Base-by-base conservation (phyloP, 208 protist genomes). In the Leishmania mexicana region DNA sequence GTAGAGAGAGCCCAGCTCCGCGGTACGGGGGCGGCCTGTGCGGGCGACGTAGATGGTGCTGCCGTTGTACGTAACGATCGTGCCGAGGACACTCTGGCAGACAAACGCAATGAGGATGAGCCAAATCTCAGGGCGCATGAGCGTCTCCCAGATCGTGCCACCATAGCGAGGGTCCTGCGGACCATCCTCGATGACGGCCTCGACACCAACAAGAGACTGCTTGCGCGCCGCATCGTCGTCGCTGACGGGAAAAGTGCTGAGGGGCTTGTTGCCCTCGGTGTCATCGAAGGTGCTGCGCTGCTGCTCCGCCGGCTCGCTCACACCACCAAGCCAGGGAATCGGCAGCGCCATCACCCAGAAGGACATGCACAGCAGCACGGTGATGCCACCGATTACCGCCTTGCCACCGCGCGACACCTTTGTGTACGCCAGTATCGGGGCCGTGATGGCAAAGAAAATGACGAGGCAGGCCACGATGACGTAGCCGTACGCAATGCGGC, bases 41-140 rank as follows among this genome's bases (percentile, higher is more conserved):
- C 81, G 74, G 53, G 91, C 89, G 45, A 94, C 81, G 79, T 88
- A 94, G 68, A 94, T 92, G 75, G 91, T 94, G 77, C 83, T 87
- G 76, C 85, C 80, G 73, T 94, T 94, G 87, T 92, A 94, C 77
- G 84, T 86, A 21, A 94, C 84, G 47, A 94, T 91, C 15, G 81
- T 87, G 72, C 91, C 91, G 21, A 94, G 57, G 53, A 81, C 83
- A 58, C 87, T 85, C 78, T 94, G 89, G 54, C 88, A 87, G 3
- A 93, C 83, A 78, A 92, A 91, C 31, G 83, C 84, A 38, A 92
- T 57, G 64, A 93, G 83, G 62, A 94, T 78, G 28, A 92, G 81
- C 84, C 88, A 94, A 60, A 94, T 81, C 45, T 94, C 89, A 5
- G 81, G 81, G 47, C 75, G 40, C 60, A 54, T 70, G 47, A 93